These are phyloP conservation scores for Aureobasidium sp. DNA, from an alignment of 2,329 filamentous ascomycete species.

Conservation along the genomic window DNA sequence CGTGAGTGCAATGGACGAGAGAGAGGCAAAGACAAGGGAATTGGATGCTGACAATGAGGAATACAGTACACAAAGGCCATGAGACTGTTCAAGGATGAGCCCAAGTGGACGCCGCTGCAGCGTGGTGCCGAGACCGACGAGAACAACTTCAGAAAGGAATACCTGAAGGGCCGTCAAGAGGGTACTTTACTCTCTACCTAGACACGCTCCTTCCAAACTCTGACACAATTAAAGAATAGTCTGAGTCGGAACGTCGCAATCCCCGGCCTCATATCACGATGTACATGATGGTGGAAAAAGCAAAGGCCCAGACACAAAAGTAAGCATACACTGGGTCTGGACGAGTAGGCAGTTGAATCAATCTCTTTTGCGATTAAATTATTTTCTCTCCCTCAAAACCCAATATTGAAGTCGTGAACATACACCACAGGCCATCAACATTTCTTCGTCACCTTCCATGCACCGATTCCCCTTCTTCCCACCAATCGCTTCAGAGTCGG, in stretches of 20 bases:
- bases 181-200: constrained; percentile 10
- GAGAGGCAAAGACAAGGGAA: not conserved
- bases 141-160: constrained; percentile 72
- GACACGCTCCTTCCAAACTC: not conserved
- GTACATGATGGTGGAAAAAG: not conserved
- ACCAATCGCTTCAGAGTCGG: constrained; percentile 56
- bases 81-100: constrained; percentile 95
- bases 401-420: too few species aligned
- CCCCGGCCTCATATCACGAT: not conserved
- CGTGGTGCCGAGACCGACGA: constrained; percentile 65
- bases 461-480: constrained; percentile 36
- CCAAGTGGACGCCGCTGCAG: constrained; percentile 95
- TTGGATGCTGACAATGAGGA: not conserved
- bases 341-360: not conserved
- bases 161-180: constrained; percentile 42
- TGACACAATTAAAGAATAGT: not conserved
- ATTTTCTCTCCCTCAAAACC: not conserved
- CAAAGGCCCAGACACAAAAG: not conserved
- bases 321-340: not conserved
- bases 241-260: not conserved
- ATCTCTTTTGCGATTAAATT: not conserved
- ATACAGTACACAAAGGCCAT: constrained; percentile 85
- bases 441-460: constrained; percentile 34
- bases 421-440: constrained; percentile 20
- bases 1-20: constrained; percentile 45